Base-by-base conservation (phyloP, 2,329 filamentous ascomycete species). In the Fusarium sp. region DNA sequence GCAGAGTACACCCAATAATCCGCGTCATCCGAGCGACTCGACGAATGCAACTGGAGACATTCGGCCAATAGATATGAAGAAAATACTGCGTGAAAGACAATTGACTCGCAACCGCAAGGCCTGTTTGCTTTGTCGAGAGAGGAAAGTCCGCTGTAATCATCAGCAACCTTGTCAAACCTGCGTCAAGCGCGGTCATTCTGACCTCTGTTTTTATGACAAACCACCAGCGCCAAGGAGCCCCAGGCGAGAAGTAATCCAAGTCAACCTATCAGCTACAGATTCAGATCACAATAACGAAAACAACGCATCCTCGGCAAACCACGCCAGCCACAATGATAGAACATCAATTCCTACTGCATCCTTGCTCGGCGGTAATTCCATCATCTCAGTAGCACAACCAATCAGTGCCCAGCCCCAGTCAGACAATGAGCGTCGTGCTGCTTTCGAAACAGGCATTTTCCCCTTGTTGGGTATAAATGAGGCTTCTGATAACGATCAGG, bases 31-130 rank as follows among this genome's bases (percentile, higher is more conserved):
- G 60, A 66, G 28, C 27, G n/a, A 18, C 6, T 25, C 25, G 13
- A 42, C 23, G 11, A 16, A 32, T 7, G 27, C 25, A 7, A 14
- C 23, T 25, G 12, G 3, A 18, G n/a, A 48, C 9, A 37, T 20
- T 8, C 48, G 25, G 10, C 43, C 54, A 18, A 23, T 43, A 25
- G 37, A 47, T 18, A 13, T 66, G 32, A 66, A 21, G 34, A 55
- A 37, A 14, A 48, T 62, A 16, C 32, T 66, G 13, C 56, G 63
- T 16, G 51, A 57, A 10, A 55, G 56, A 27, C 63, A 56, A 14
- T 37, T 57, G 6, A 30, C 56, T n/a, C 63, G 58, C 4, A 80
- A 88, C 13, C 78, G 82, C 13, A 85, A 88, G 48, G 87, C 66
- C 4, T 69, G 66, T 12, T n/a, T 68, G 3, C 65, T 61, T 2